Percentiles rank a stretch among this genome's conserved stretches.
Conservation (phyloP, 1,139 yeast species). For the Sugiyamaella sp. region DNA sequence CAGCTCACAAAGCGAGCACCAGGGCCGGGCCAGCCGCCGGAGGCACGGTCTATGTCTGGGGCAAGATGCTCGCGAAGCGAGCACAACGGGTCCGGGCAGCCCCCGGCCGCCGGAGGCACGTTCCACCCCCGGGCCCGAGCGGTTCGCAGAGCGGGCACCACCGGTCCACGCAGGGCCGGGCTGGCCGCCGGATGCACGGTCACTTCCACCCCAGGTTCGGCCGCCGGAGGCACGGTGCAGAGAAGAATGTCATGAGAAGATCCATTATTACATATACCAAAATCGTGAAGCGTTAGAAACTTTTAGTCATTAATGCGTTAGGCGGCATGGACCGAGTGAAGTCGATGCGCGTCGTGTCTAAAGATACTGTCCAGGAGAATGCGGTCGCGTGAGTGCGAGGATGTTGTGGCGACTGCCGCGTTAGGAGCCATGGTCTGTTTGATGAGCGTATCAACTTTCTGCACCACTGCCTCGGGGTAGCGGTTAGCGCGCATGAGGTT, state of each 20-base stretch:
- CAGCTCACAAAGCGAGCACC: too few species aligned
- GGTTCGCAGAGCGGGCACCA: too few species aligned
- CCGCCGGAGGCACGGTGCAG: constrained; percentile 1
- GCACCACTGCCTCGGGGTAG: constrained; percentile 41
- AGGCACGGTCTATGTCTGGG: not conserved
- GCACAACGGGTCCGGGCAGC: not conserved
- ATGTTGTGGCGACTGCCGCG: too few species aligned
- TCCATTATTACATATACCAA: constrained; percentile 7
- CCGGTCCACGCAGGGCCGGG: too few species aligned
- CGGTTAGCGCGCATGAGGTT: constrained; percentile 35
- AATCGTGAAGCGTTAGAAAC: constrained; percentile 4
- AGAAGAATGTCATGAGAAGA: not conserved
- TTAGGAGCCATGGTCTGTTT: not conserved
- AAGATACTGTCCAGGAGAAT: constrained; percentile 33
- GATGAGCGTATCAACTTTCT: constrained; percentile 32
- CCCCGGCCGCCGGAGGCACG: too few species aligned
- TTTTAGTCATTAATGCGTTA: constrained; percentile 11
- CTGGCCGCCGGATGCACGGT: too few species aligned
- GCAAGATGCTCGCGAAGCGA: not conserved
- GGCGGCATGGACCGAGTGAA: constrained; percentile 7
- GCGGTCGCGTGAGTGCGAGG: constrained; percentile 3
- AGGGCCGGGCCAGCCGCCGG: too few species aligned
- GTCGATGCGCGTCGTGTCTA: constrained; percentile 32
- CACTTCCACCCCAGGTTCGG: too few species aligned
- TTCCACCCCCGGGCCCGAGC: too few species aligned